Evolutionary conservation across 768 basidiomycete species (phyloP).

Genomic region (Crepidotus variabilis): DNA sequence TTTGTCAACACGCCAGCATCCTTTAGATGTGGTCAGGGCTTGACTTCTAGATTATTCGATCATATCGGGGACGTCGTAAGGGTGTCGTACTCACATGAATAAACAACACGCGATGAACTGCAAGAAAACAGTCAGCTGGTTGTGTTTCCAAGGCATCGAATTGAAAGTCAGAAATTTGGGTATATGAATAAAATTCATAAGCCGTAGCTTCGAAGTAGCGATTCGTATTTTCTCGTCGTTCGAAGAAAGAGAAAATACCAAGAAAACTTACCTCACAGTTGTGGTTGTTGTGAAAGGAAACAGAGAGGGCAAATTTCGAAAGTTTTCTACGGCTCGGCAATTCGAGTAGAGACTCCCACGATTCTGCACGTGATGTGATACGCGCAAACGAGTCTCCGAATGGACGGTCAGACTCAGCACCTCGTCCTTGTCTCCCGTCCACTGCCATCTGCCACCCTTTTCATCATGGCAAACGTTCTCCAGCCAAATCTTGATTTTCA

Average conservation of each 20-base stretch:
- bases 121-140: constrained; percentile 5
- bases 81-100: constrained; percentile 23
- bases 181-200: constrained; percentile 71
- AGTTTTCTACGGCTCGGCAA: background rate
- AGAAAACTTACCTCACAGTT: constrained; percentile 6
- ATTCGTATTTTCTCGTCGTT: constrained; percentile 74
- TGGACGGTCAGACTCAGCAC: background rate
- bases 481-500: constrained; percentile 64
- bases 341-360: background rate
- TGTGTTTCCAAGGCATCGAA: background rate
- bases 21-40: constrained; percentile 80
- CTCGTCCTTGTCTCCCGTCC: constrained; percentile 2
- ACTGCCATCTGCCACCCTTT: constrained; percentile 13
- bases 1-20: constrained; percentile 65
- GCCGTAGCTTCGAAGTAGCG: constrained; percentile 83
- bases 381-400: background rate
- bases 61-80: constrained; percentile 29
- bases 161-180: constrained; percentile 85
- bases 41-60: constrained; percentile 85
- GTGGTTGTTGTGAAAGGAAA: background rate
- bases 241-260: constrained; percentile 15
- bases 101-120: constrained; percentile 1
- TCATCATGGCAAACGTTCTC: constrained; percentile 67
- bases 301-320: background rate
- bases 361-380: constrained; percentile 2